Conservation (phyloP, 495 filamentous ascomycete species). For the Aspergillus asperescens region DNA sequence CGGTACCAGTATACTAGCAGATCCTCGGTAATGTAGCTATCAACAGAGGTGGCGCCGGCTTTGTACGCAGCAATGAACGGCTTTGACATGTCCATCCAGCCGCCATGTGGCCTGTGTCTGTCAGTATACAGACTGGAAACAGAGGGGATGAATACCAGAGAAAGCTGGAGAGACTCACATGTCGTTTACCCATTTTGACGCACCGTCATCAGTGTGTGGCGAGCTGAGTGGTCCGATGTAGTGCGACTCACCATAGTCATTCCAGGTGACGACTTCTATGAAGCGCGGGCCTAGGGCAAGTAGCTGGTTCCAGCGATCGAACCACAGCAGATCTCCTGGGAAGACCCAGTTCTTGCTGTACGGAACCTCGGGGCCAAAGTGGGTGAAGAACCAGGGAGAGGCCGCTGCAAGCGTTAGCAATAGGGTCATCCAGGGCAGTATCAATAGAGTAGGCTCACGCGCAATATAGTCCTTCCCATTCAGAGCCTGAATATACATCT, state of each 20-base stretch:
- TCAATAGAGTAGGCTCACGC: slow-evolving; percentile 22
- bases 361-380: slow-evolving; percentile 44
- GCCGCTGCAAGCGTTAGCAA: slow-evolving; percentile 22
- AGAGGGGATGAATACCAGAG: too few species aligned
- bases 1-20: slow-evolving; percentile 57
- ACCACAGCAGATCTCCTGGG: slow-evolving; percentile 52
- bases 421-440: neutral
- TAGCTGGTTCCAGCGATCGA: slow-evolving; percentile 51
- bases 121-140: neutral
- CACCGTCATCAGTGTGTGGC: slow-evolving; percentile 52
- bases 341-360: slow-evolving; percentile 61
- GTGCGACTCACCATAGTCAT: slow-evolving; percentile 63
- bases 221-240: slow-evolving; percentile 46
- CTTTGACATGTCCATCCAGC: slow-evolving; percentile 55
- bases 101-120: slow-evolving; percentile 45
- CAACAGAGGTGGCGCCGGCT: slow-evolving; percentile 39
- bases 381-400: slow-evolving; percentile 45
- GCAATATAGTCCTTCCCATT: slow-evolving; percentile 51
- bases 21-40: slow-evolving; percentile 45
- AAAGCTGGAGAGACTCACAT: slow-evolving; percentile 44
- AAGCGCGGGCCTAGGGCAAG: slow-evolving; percentile 48
- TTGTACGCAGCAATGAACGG: slow-evolving; percentile 57
- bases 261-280: slow-evolving; percentile 63
- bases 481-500: slow-evolving; percentile 42
- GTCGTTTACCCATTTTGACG: slow-evolving; percentile 57